Evolutionary conservation across 306 rosid species (phyloP).

Genomic region (Argentina anserina): DNA sequence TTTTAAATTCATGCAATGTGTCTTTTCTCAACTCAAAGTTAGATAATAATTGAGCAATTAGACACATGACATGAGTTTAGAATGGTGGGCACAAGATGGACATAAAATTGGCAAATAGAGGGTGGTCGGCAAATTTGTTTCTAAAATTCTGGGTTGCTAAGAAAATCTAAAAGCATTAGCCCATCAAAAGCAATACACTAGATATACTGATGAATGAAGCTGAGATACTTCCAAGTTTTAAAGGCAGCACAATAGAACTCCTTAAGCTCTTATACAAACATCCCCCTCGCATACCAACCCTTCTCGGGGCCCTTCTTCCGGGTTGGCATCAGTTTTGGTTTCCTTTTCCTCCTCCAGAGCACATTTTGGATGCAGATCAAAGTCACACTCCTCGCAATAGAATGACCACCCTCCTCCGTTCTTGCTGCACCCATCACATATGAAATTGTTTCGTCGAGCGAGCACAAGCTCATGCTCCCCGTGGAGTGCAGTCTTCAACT

Average conservation of each 20-base stretch:
- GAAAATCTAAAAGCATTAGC: background rate
- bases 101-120: too few relatives aligned
- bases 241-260: slow-evolving; percentile 4
- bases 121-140: too few relatives aligned
- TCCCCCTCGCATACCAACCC: slow-evolving; percentile 61
- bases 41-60: too few relatives aligned
- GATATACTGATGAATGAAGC: background rate
- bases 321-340: slow-evolving; percentile 24
- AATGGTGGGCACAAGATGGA: too few relatives aligned
- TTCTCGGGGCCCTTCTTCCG: slow-evolving; percentile 30
- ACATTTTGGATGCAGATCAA: slow-evolving; percentile 65
- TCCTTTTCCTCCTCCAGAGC: slow-evolving; percentile 35
- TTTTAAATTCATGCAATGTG: too few relatives aligned
- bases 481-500: slow-evolving; percentile 39
- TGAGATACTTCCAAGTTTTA: background rate
- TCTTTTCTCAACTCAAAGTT: too few relatives aligned
- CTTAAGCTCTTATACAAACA: slow-evolving; percentile 46
- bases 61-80: too few relatives aligned
- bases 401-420: slow-evolving; percentile 53
- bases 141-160: background rate
- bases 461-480: slow-evolving; percentile 50
- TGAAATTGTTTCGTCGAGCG: slow-evolving; percentile 25
- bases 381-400: slow-evolving; percentile 55
- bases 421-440: slow-evolving; percentile 40
- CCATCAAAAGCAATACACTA: background rate